phyloP scores from a whole-genome alignment of 257 asterid species.

The Solanum clarkiae region DNA sequence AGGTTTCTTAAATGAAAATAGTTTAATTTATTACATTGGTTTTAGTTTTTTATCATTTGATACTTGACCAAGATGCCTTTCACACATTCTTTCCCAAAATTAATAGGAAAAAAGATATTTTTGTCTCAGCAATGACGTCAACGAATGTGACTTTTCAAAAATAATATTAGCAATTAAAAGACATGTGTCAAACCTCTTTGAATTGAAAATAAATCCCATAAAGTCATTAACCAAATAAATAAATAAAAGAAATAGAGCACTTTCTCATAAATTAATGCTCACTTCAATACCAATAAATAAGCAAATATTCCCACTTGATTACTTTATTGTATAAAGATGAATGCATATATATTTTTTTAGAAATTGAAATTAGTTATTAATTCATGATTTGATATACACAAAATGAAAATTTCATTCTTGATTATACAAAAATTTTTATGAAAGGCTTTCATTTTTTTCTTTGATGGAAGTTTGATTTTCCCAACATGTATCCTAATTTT shows the following conservation, averaged over 20 bases:
- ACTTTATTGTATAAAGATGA: background rate
- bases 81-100: background rate
- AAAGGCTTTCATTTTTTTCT: too few species aligned
- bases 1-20: background rate
- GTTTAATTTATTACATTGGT: background rate
- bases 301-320: background rate
- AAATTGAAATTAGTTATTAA: too few species aligned
- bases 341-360: too few species aligned
- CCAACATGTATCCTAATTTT: too few species aligned
- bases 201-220: background rate
- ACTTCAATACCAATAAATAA: background rate
- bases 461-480: too few species aligned
- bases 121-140: background rate
- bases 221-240: background rate
- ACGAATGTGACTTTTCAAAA: background rate
- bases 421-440: too few species aligned
- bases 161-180: background rate
- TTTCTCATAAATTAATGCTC: background rate
- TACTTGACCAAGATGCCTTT: background rate
- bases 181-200: background rate
- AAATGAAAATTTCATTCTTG: too few species aligned
- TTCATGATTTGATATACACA: too few species aligned
- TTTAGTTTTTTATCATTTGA: background rate
- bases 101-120: background rate
- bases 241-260: background rate